These are phyloP conservation scores for Dioscorea cayenensis DNA, from an alignment of 116 monocot genomes.

Conservation along the genomic window DNA sequence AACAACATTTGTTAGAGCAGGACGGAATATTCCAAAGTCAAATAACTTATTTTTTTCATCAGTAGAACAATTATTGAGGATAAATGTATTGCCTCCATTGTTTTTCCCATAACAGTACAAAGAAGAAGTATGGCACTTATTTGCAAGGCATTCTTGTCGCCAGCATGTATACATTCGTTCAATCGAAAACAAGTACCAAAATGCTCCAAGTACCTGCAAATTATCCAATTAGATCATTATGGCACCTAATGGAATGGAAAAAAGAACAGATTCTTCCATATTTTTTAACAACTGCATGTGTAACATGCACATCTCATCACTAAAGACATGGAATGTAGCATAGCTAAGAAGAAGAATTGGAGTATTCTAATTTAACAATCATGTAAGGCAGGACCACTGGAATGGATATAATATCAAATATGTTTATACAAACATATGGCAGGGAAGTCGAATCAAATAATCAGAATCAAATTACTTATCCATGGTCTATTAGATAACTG, in stretches of 20 bases:
- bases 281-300: not conserved
- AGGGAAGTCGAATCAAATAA: too few species aligned
- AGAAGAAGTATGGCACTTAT: conserved; percentile 9
- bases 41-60: conserved; percentile 9
- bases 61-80: conserved; percentile 32
- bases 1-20: conserved; percentile 52
- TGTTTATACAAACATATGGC: too few species aligned
- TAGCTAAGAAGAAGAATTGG: too few species aligned
- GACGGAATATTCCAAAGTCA: conserved; percentile 63
- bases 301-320: not conserved
- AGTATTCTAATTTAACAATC: too few species aligned
- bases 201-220: conserved; percentile 60
- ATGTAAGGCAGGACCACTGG: too few species aligned
- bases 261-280: not conserved
- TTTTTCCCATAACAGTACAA: conserved; percentile 26
- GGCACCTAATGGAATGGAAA: not conserved
- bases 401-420: too few species aligned
- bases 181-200: conserved; percentile 80
- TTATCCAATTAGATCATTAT: not conserved
- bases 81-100: conserved; percentile 3
- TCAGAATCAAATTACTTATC: too few species aligned
- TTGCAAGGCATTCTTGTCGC: conserved; percentile 22
- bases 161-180: conserved; percentile 64
- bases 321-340: too few species aligned
- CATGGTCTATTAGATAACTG: too few species aligned